Evolutionary conservation across 371 early-diverging fungal species (phyloP).

Genomic region (Coemansia sp.): DNA sequence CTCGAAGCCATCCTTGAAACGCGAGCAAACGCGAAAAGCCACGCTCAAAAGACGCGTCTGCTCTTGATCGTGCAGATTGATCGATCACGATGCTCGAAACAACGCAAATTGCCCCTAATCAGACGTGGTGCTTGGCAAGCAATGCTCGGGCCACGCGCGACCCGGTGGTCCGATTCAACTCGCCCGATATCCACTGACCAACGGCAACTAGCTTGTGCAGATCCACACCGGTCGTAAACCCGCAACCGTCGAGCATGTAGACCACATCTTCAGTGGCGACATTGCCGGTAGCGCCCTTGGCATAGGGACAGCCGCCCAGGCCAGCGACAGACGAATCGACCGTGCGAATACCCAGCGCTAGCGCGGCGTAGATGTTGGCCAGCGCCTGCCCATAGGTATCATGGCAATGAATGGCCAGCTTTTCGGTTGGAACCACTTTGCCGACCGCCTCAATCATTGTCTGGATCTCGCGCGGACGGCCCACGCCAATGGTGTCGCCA

Average conservation of each 20-base stretch:
- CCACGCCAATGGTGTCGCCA: slow-evolving; percentile 97
- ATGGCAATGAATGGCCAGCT: slow-evolving; percentile 93
- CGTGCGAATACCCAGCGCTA: slow-evolving; percentile 83
- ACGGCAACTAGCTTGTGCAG: slow-evolving; percentile 67
- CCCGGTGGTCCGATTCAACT: slow-evolving; percentile 64
- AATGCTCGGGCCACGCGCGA: slow-evolving; percentile 50
- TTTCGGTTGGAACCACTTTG: slow-evolving; percentile 68
- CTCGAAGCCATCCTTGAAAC: too few relatives aligned
- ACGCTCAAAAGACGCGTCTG: too few relatives aligned
- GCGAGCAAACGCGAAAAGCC: too few relatives aligned
- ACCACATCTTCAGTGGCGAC: slow-evolving; percentile 97
- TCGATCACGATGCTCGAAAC: not conserved
- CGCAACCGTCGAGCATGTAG: slow-evolving; percentile 86
- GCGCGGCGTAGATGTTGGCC: slow-evolving; percentile 85
- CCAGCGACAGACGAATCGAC: slow-evolving; percentile 95
- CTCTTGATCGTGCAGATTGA: too few relatives aligned
- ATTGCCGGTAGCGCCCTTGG: slow-evolving; percentile 94
- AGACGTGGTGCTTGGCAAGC: slow-evolving; percentile 17
- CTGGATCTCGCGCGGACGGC: slow-evolving; percentile 69
- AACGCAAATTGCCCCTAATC: not conserved
- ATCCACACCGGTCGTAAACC: slow-evolving; percentile 79
- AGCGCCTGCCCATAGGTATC: slow-evolving; percentile 98
- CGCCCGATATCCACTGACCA: slow-evolving; percentile 82
- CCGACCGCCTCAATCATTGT: slow-evolving; percentile 73
- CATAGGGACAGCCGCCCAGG: slow-evolving; percentile 96